Evolutionary conservation across 176 grass and related monocot species (phyloP).

Genomic region (Hyparrhenia diplandra): DNA sequence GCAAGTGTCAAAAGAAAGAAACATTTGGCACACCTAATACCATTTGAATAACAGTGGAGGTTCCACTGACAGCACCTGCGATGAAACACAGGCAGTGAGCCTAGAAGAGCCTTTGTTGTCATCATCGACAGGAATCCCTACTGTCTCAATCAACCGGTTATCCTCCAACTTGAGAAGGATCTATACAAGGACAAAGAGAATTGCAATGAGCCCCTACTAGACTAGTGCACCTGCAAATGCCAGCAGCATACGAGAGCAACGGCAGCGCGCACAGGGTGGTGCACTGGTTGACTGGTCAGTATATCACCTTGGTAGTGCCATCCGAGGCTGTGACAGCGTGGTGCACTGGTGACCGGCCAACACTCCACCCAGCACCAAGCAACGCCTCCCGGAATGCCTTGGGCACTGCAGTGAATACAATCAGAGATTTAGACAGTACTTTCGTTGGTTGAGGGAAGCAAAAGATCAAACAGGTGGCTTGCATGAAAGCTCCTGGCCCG

Average conservation of each 20-base stretch:
- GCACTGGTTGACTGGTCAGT: too few species aligned
- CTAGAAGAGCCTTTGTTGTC: constrained; percentile 59
- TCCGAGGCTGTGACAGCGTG: constrained; percentile 65
- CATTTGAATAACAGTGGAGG: neutral
- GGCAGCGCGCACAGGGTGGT: too few species aligned
- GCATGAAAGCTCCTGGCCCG: neutral
- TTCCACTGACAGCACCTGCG: constrained; percentile 48
- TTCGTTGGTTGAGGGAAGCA: neutral
- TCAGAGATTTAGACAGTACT: too few species aligned
- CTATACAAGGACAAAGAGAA: constrained; percentile 34
- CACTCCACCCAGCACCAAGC: constrained; percentile 59
- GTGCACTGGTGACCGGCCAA: constrained; percentile 76
- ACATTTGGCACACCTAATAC: neutral
- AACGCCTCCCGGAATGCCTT: constrained; percentile 74
- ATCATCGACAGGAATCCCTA: constrained; percentile 80
- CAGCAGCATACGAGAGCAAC: neutral
- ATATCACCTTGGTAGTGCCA: constrained; percentile 80
- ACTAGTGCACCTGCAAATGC: neutral
- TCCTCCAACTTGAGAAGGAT: constrained; percentile 96
- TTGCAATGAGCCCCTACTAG: neutral
- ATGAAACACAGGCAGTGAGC: constrained; percentile 88
- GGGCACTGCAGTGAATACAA: constrained; percentile 46
- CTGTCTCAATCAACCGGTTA: constrained; percentile 85
- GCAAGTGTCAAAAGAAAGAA: neutral
- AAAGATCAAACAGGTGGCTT: constrained; percentile 31